These are phyloP conservation scores for Draba incana DNA, from an alignment of 345 rosid species.

Conservation along the genomic window DNA sequence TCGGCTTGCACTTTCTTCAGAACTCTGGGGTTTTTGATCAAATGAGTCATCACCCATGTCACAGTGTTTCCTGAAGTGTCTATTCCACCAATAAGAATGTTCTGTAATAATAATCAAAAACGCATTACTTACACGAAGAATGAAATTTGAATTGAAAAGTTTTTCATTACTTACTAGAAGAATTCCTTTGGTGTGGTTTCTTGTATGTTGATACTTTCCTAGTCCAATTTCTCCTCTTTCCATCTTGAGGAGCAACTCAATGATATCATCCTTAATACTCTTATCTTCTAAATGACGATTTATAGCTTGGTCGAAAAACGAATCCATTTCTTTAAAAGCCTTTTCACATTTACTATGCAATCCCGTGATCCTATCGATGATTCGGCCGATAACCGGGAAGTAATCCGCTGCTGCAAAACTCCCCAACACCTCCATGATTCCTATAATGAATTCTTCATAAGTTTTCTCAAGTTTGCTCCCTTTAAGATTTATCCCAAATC, in stretches of 20 bases:
- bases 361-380: constrained; percentile 46
- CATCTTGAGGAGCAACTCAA: constrained; percentile 47
- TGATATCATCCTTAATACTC: constrained; percentile 43
- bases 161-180: constrained; percentile 43
- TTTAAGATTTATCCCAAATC: constrained; percentile 40
- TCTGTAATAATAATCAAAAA: constrained; percentile 18
- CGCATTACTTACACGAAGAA: neutral
- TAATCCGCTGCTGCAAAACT: constrained; percentile 43
- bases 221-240: constrained; percentile 33
- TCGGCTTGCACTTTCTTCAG: constrained; percentile 33
- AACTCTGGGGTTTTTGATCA: constrained; percentile 38
- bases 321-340: constrained; percentile 44
- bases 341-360: constrained; percentile 26
- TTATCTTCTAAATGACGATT: constrained; percentile 45
- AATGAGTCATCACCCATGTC: constrained; percentile 39
- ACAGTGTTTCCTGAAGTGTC: constrained; percentile 31
- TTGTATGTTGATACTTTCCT: constrained; percentile 35
- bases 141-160: neutral
- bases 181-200: constrained; percentile 51
- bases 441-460: constrained; percentile 39
- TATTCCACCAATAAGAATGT: constrained; percentile 33
- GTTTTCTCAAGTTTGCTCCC: constrained; percentile 43
- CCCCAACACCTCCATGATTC: constrained; percentile 31
- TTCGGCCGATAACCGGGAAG: constrained; percentile 46
- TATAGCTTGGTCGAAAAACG: constrained; percentile 44